Base-by-base conservation (phyloP, 2,329 filamentous ascomycete genomes). In the Didymella exigua region DNA sequence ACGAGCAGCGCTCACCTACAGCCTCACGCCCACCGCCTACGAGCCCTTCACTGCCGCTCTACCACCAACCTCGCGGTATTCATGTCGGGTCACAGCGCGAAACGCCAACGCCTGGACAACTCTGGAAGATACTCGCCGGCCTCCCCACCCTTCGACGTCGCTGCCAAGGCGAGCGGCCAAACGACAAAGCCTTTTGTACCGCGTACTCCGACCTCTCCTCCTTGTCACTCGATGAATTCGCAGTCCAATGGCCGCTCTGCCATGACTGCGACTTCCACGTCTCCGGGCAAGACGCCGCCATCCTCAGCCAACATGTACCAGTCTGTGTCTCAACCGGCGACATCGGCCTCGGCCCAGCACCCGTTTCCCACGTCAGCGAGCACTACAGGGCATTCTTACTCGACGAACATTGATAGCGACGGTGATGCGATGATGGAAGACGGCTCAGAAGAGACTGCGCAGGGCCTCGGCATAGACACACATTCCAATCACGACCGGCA, bases 401-500 rank as follows among this genome's bases (percentile, higher is more conserved):
- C 69, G 30, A 62, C 68, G 21, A 72, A 67, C 27, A 58, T 72
- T 50, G 71, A 79, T 56, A 73, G 74, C 58, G 75, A 80, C 38
- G 75, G 74, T 27, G 77, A 80, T 65, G 71, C 70, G 55, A 67
- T 71, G 62, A 79, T 78, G 77, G 67, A 62, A 23, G 75, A 78
- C 43, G 66, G 66, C 49, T 41, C 58, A 7, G 65, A 67, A 27
- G 70, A 73, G 57, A 64, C 66, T 29, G 62, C 61, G 10, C 62
- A 60, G 49, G 58, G 64, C 44, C 67, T 71, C 41, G 63, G 65
- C 48, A 66, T 71, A 52, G 69, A 78, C 71, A 76, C 74, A 70
- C 72, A 69, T 53, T 77, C 77, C 47, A 75, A 81, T 63, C 79
- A 81, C 68, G 76, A 81, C 67, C 76, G 78, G 76, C 71, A 77